These are phyloP conservation scores for Emiliania huxleyi DNA, from an alignment of 78 protist species.

Conservation along the genomic window DNA sequence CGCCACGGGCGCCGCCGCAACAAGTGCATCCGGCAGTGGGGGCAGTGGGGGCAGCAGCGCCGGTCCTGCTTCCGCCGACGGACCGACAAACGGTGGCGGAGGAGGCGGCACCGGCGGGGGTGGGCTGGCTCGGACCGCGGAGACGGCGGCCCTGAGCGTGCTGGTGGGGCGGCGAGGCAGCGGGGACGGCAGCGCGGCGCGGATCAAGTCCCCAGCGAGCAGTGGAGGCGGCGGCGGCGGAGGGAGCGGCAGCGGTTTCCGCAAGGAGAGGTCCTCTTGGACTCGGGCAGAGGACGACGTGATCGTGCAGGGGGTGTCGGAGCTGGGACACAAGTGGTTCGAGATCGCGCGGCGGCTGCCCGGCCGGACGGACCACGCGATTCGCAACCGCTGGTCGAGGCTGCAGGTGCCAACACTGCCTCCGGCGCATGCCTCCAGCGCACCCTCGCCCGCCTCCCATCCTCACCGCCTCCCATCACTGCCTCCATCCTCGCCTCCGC, in stretches of 20 bases:
- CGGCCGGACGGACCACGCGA: constrained; percentile 3
- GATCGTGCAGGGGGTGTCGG: neutral
- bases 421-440: too few relatives aligned
- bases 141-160: neutral
- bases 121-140: neutral
- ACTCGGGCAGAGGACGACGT: neutral
- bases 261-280: neutral
- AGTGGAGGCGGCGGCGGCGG: neutral
- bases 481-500: too few relatives aligned
- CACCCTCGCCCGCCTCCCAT: too few relatives aligned
- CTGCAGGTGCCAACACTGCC: too few relatives aligned
- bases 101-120: neutral
- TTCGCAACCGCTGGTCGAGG: constrained; percentile 6
- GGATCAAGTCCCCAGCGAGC: neutral
- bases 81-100: neutral
- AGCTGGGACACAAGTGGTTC: constrained; percentile 24
- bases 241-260: neutral
- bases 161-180: neutral
- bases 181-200: neutral
- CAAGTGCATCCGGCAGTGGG: neutral
- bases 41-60: neutral
- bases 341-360: constrained; percentile 23
- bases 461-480: too few relatives aligned
- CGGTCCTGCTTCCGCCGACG: neutral
- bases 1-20: neutral